A percentile compares a stretch with the other conserved stretches of the same genome.
These are phyloP conservation scores for Diaporthe sp. DNA, from an alignment of 2,329 filamentous ascomycete species.

Conservation along the genomic window DNA sequence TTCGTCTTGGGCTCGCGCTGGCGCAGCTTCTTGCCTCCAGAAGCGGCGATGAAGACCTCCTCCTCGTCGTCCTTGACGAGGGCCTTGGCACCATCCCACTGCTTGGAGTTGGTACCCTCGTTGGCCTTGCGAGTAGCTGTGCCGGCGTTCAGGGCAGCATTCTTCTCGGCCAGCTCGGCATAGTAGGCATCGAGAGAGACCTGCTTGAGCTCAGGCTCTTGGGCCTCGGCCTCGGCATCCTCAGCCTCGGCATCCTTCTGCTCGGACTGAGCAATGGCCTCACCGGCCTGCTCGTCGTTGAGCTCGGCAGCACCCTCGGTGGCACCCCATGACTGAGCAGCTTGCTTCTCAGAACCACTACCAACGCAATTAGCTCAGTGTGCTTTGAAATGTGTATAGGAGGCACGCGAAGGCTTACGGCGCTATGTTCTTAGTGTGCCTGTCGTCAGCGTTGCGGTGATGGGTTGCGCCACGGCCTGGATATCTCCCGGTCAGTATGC, in stretches of 20 bases:
- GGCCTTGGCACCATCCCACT: slow-evolving; percentile 89
- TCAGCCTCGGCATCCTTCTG: slow-evolving; percentile 76
- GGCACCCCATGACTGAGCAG: slow-evolving; percentile 90
- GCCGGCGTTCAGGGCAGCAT: slow-evolving; percentile 74
- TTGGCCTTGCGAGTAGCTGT: slow-evolving; percentile 89
- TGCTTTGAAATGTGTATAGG: neutral
- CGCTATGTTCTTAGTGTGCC: slow-evolving; percentile 64
- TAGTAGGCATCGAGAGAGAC: slow-evolving; percentile 94
- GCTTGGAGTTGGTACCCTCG: slow-evolving; percentile 76
- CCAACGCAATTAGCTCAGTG: slow-evolving; percentile 1
- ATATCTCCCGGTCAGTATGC: slow-evolving; percentile 20
- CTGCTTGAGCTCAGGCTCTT: slow-evolving; percentile 85
- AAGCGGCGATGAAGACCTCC: slow-evolving; percentile 79
- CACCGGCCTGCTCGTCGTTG: slow-evolving; percentile 92
- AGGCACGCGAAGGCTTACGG: slow-evolving; percentile 56
- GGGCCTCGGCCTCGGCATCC: slow-evolving; percentile 56
- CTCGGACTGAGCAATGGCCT: slow-evolving; percentile 88
- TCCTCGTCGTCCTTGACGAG: slow-evolving; percentile 77
- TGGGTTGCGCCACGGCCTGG: slow-evolving; percentile 68
- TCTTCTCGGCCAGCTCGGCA: slow-evolving; percentile 80
- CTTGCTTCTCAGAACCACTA: slow-evolving; percentile 86
- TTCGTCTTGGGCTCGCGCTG: slow-evolving; percentile 95
- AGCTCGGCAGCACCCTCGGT: slow-evolving; percentile 85
- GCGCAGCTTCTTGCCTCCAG: slow-evolving; percentile 83
- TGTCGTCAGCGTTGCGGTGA: slow-evolving; percentile 69